Conservation (phyloP, 1,139 yeast genomes). For the Candida sp. region DNA sequence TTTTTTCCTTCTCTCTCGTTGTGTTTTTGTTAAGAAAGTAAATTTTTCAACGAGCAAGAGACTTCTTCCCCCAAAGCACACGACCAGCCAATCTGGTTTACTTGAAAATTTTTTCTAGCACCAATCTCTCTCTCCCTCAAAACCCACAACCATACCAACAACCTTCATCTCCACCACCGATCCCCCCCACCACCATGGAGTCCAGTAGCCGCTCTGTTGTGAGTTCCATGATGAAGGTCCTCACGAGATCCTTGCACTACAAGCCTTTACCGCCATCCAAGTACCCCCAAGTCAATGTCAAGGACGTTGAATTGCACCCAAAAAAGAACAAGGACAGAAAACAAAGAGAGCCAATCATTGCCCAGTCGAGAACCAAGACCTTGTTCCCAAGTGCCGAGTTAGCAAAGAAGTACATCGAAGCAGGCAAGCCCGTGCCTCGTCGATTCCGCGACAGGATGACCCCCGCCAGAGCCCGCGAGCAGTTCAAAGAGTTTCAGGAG, state of each 20-base stretch:
- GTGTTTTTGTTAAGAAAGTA: neutral
- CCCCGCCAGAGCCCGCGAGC: slow-evolving; percentile 40
- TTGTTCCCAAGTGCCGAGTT: slow-evolving; percentile 46
- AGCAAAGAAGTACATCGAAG: slow-evolving; percentile 34
- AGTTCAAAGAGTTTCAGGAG: slow-evolving; percentile 49
- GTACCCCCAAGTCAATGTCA: slow-evolving; percentile 46
- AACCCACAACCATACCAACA: neutral
- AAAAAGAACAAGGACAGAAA: slow-evolving; percentile 45
- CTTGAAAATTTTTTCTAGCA: neutral
- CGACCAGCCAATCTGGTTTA: neutral
- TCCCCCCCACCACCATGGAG: slow-evolving; percentile 9
- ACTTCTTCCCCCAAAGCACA: neutral
- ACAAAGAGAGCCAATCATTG: slow-evolving; percentile 43
- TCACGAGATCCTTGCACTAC: slow-evolving; percentile 33
- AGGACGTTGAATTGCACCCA: slow-evolving; percentile 43
- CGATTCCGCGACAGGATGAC: slow-evolving; percentile 26
- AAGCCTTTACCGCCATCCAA: slow-evolving; percentile 32
- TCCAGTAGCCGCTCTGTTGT: slow-evolving; percentile 2
- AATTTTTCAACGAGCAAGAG: neutral
- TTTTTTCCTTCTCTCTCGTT: neutral
- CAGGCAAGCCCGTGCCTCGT: slow-evolving; percentile 50
- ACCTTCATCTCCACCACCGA: neutral
- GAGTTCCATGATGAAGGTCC: slow-evolving; percentile 14
- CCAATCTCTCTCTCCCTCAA: neutral
- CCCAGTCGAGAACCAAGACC: slow-evolving; percentile 44